phyloP scores from a whole-genome alignment of 306 rosid genomes.

The Lupinus albus region DNA sequence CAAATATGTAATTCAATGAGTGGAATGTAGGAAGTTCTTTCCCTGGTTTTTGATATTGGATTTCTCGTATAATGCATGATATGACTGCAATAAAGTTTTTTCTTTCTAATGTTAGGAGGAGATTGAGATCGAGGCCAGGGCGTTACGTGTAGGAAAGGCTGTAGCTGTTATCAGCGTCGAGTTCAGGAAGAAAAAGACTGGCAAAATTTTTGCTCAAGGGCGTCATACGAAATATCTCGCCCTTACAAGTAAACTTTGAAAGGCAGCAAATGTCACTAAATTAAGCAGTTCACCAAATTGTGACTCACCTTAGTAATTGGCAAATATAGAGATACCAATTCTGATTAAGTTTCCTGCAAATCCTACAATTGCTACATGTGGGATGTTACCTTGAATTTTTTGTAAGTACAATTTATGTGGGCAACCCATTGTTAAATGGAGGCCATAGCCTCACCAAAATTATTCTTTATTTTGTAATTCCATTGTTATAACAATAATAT shows the following conservation, averaged over 20 bases:
- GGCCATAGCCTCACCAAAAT: neutral
- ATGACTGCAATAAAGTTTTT: too few species aligned
- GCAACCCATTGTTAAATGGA: neutral
- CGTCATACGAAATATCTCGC: slow-evolving; percentile 80
- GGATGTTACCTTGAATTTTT: slow-evolving; percentile 5
- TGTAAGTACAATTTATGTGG: neutral
- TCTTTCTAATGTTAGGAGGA: slow-evolving; percentile 53
- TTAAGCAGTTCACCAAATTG: neutral
- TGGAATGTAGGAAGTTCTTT: neutral
- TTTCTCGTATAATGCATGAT: too few species aligned
- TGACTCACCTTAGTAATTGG: neutral
- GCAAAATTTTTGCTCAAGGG: slow-evolving; percentile 78
- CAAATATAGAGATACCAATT: neutral
- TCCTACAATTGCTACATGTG: slow-evolving; percentile 19
- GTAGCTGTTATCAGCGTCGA: slow-evolving; percentile 71
- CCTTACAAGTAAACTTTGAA: slow-evolving; percentile 59
- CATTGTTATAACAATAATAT: neutral
- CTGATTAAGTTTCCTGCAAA: slow-evolving; percentile 13
- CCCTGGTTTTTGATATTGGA: too few species aligned
- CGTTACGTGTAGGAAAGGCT: slow-evolving; percentile 65
- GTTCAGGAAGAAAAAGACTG: slow-evolving; percentile 68
- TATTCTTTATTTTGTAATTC: neutral
- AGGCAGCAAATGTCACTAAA: neutral
- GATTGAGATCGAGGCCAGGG: slow-evolving; percentile 67
- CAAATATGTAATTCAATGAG: neutral